Conservation (phyloP, 179 eudicot genomes). For the Heliamphora pulchella region DNA sequence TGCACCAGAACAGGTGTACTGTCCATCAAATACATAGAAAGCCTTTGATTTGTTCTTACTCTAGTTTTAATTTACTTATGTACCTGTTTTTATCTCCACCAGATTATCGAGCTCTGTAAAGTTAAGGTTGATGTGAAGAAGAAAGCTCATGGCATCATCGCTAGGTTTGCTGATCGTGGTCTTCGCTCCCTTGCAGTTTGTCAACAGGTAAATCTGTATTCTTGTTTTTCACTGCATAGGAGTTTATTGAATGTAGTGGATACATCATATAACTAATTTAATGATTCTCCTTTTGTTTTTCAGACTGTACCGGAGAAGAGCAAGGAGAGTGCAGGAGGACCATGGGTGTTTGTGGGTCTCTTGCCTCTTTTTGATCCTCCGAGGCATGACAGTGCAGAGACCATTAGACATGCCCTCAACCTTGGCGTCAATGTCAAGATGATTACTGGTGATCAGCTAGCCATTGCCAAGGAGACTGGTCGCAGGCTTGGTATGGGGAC, state of each 20-base stretch:
- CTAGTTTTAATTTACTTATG: not conserved
- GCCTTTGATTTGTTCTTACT: not conserved
- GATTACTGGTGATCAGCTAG: constrained; percentile 92
- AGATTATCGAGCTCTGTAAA: constrained; percentile 68
- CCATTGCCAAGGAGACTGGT: constrained; percentile 83
- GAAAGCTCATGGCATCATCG: constrained; percentile 54
- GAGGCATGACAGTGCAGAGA: constrained; percentile 81
- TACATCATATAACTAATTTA: no score
- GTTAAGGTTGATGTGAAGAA: constrained; percentile 31
- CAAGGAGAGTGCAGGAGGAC: constrained; percentile 64
- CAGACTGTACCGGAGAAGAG: constrained; percentile 66
- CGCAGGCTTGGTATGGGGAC: constrained; percentile 92
- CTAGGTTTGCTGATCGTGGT: constrained; percentile 75
- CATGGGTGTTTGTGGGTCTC: constrained; percentile 66
- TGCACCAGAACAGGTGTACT: constrained; percentile 71
- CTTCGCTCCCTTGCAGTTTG: constrained; percentile 65
- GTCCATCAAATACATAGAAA: not conserved
- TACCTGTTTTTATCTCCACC: not conserved
- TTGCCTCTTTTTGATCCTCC: constrained; percentile 87
- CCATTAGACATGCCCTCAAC: constrained; percentile 61
- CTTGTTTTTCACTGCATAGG: not conserved
- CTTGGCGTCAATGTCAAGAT: constrained; percentile 88
- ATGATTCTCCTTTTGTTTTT: not conserved
- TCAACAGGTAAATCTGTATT: constrained; percentile 37
- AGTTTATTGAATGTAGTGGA: not conserved